These are phyloP conservation scores for Pleurotus tuber-regium DNA, from an alignment of 768 basidiomycete species.

Conservation along the genomic window DNA sequence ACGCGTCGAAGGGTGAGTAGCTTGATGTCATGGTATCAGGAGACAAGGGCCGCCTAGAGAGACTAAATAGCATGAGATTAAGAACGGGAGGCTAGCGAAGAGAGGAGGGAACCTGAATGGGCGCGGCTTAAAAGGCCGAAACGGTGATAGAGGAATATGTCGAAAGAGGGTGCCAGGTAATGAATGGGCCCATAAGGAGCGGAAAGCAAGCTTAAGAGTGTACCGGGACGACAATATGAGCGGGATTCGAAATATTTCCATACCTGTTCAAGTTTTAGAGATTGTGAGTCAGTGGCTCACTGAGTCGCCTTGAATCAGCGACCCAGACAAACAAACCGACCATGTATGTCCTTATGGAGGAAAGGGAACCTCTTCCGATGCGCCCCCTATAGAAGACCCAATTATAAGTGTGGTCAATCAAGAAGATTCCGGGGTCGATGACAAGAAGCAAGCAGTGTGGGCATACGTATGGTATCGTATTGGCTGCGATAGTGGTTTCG, in stretches of 20 bases:
- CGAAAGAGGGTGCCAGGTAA: constrained; percentile 29
- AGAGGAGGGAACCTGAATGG: constrained; percentile 24
- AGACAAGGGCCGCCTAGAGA: constrained; percentile 33
- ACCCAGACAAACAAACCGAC: constrained; percentile 14
- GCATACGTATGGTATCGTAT: background rate
- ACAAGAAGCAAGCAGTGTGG: background rate
- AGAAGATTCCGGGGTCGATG: background rate
- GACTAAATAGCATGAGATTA: constrained; percentile 39
- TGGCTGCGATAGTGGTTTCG: no score
- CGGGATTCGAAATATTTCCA: constrained; percentile 18
- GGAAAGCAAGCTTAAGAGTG: constrained; percentile 39
- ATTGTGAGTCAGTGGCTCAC: constrained; percentile 27
- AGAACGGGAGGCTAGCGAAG: constrained; percentile 14
- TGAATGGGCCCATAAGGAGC: constrained; percentile 23
- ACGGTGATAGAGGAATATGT: constrained; percentile 16
- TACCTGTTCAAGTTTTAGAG: constrained; percentile 19
- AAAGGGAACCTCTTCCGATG: constrained; percentile 14
- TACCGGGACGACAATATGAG: constrained; percentile 25
- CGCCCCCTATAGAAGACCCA: constrained; percentile 16
- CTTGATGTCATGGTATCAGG: constrained; percentile 21
- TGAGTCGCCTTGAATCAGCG: constrained; percentile 37
- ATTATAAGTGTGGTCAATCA: background rate
- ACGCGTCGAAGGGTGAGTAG: constrained; percentile 19
- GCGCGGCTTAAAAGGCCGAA: constrained; percentile 37
- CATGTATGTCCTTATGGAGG: constrained; percentile 3